These are phyloP conservation scores for Fulvia fulva DNA, from an alignment of 2,329 filamentous ascomycete genomes.

Conservation along the genomic window DNA sequence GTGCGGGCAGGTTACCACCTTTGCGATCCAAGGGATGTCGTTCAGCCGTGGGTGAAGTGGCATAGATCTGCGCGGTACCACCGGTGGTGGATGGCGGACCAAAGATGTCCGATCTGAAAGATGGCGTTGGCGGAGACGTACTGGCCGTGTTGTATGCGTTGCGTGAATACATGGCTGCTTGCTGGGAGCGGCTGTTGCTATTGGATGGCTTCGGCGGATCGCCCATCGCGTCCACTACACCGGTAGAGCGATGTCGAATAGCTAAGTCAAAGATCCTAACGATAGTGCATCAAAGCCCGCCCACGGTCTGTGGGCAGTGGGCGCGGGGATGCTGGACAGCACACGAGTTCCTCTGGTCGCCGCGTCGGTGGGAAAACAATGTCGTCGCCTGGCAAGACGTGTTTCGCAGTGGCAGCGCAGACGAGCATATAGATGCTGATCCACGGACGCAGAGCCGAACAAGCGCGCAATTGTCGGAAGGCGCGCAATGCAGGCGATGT, in stretches of 20 bases:
- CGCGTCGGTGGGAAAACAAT: neutral
- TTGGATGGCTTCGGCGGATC: constrained; percentile 14
- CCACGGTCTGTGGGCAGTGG: constrained; percentile 13
- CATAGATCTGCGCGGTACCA: constrained; percentile 35
- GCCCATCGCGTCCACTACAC: constrained; percentile 16
- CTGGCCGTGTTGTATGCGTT: constrained; percentile 14
- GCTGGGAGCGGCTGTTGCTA: constrained; percentile 9
- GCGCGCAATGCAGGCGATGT: neutral
- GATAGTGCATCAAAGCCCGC: constrained; percentile 5
- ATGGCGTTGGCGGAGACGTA: constrained; percentile 21
- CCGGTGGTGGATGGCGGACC: constrained; percentile 21
- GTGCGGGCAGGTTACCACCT: constrained; percentile 26
- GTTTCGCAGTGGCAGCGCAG: neutral
- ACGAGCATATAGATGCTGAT: constrained; percentile 7
- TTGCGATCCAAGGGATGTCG: constrained; percentile 37
- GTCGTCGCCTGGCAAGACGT: constrained; percentile 5
- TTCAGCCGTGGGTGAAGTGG: constrained; percentile 40
- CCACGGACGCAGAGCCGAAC: neutral
- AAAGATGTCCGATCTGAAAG: constrained; percentile 37
- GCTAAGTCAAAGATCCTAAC: neutral
- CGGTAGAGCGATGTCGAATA: neutral
- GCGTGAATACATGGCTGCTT: constrained; percentile 19
- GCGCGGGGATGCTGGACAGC: constrained; percentile 3
- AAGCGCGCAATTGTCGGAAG: neutral
- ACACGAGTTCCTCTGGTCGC: neutral